These are phyloP conservation scores for Amanita rubescens DNA, from an alignment of 768 basidiomycete genomes.

Conservation along the genomic window DNA sequence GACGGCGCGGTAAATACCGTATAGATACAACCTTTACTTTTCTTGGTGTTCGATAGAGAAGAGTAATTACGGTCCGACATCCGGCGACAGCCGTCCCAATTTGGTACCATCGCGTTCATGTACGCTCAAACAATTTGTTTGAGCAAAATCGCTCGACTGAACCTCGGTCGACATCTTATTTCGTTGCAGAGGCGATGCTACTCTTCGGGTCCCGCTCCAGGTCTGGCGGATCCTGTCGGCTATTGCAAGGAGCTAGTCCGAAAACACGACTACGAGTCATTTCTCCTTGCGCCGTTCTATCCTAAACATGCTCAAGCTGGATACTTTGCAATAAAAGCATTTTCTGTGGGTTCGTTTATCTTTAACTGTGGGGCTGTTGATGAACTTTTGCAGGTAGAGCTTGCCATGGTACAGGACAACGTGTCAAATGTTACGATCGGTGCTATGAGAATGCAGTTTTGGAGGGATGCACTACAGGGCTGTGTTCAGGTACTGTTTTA, in stretches of 20 bases:
- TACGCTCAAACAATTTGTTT: not conserved
- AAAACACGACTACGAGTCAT: slow-evolving; percentile 80
- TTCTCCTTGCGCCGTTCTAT: slow-evolving; percentile 62
- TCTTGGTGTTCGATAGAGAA: no score
- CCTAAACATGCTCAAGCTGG: slow-evolving; percentile 56
- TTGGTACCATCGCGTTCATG: not conserved
- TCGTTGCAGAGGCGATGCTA: not conserved
- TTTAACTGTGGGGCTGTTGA: slow-evolving; percentile 2
- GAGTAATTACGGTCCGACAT: not conserved
- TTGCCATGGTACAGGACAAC: slow-evolving; percentile 69
- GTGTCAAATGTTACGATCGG: slow-evolving; percentile 70
- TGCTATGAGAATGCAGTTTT: slow-evolving; percentile 83
- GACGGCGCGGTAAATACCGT: not conserved
- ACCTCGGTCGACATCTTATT: no score
- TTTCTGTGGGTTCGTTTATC: slow-evolving; percentile 53
- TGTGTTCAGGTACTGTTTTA: slow-evolving; percentile 50
- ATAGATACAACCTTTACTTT: no score
- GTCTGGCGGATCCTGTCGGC: slow-evolving; percentile 35
- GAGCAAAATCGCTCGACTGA: not conserved
- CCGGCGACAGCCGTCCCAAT: not conserved
- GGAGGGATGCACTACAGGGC: slow-evolving; percentile 71
- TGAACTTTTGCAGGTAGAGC: slow-evolving; percentile 49
- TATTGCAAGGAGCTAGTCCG: slow-evolving; percentile 71
- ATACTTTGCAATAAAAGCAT: slow-evolving; percentile 76
- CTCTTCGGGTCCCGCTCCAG: slow-evolving; percentile 11